Percentiles rank a stretch among this genome's conserved stretches.
Conservation (phyloP, 2,329 filamentous ascomycete species). For the Madurella mycetomatis region DNA sequence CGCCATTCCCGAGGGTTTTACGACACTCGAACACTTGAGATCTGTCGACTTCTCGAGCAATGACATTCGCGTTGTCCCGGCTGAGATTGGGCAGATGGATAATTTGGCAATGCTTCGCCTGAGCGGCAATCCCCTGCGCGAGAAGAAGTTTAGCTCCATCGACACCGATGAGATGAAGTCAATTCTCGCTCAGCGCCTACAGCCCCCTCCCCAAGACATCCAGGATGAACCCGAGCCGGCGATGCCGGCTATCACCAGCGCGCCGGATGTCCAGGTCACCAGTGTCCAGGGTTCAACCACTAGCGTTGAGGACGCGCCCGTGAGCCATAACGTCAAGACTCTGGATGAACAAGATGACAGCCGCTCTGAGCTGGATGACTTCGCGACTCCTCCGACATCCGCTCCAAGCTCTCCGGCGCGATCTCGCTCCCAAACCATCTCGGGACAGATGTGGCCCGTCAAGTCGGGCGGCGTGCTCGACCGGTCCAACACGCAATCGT, state of each 20-base stretch:
- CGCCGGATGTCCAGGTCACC: background rate
- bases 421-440: constrained; percentile 45
- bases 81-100: constrained; percentile 75
- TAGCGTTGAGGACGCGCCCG: background rate
- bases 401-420: constrained; percentile 46
- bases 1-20: constrained; percentile 72
- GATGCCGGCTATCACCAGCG: background rate
- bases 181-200: constrained; percentile 62
- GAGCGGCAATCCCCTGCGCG: constrained; percentile 82
- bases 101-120: constrained; percentile 69
- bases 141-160: constrained; percentile 81
- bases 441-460: constrained; percentile 49
- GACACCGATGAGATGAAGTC: constrained; percentile 76
- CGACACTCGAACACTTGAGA: constrained; percentile 61
- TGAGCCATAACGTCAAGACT: constrained; percentile 16
- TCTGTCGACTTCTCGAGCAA: constrained; percentile 84
- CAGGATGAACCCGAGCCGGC: constrained; percentile 26
- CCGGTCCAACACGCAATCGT: constrained; percentile 61
- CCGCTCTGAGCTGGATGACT: constrained; percentile 51
- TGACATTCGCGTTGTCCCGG: constrained; percentile 69
- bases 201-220: constrained; percentile 47
- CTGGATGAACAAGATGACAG: constrained; percentile 39
- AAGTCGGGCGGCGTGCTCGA: constrained; percentile 63
- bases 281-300: constrained; percentile 1
- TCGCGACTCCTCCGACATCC: constrained; percentile 55